A percentile compares a stretch with the other conserved stretches of the same genome.
Conservation (phyloP, 495 filamentous ascomycete species). For the Jackrogersella multiformis region DNA sequence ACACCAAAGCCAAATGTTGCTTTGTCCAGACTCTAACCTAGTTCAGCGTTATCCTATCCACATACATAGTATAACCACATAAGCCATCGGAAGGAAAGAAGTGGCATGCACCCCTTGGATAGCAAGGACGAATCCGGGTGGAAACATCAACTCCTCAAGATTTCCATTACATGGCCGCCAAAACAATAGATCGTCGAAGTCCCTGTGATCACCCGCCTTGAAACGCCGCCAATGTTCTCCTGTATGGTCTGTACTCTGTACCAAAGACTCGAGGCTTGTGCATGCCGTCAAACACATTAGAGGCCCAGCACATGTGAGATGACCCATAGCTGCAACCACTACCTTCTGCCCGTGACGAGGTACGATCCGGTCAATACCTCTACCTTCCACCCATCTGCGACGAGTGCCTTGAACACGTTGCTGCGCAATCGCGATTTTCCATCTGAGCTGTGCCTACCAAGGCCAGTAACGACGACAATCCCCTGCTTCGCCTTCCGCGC, state of each 20-base stretch:
- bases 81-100: background rate
- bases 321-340: background rate
- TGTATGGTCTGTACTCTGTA: slow-evolving; percentile 6
- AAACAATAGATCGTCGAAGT: slow-evolving; percentile 17
- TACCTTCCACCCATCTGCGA: slow-evolving; percentile 83
- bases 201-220: slow-evolving; percentile 22
- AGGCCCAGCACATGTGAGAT: background rate
- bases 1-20: background rate
- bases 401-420: slow-evolving; percentile 79
- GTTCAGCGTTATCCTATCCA: background rate
- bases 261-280: background rate
- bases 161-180: background rate
- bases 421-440: slow-evolving; percentile 79
- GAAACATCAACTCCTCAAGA: background rate
- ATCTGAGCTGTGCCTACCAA: slow-evolving; percentile 79
- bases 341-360: slow-evolving; percentile 65
- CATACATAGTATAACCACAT: background rate
- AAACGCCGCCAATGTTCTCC: slow-evolving; percentile 26
- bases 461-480: slow-evolving; percentile 81
- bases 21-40: background rate
- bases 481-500: slow-evolving; percentile 56
- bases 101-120: background rate
- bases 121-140: background rate
- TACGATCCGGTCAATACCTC: slow-evolving; percentile 72
- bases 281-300: background rate